A percentile compares a stretch with the other conserved stretches of the same genome.
These are phyloP conservation scores for Triangularia verruculosa DNA, from an alignment of 2,329 filamentous ascomycete genomes.

Conservation along the genomic window DNA sequence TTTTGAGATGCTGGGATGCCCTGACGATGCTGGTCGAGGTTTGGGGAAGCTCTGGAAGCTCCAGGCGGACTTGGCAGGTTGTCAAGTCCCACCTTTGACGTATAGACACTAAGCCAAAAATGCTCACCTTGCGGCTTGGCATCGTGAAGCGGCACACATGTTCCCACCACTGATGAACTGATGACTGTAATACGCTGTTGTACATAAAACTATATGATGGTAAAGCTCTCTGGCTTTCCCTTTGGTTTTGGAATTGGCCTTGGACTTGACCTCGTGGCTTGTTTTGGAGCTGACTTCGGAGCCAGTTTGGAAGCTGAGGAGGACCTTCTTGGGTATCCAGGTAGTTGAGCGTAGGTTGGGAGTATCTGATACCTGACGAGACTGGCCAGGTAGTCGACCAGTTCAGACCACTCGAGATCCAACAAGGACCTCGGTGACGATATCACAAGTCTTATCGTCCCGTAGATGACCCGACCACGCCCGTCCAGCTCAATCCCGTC, in stretches of 20 bases:
- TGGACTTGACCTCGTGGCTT: neutral
- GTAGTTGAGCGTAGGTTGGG: neutral
- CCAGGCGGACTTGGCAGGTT: neutral
- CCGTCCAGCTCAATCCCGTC: constrained; percentile 10
- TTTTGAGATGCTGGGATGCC: neutral
- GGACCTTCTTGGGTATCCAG: neutral
- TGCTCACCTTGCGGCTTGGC: neutral
- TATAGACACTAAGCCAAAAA: neutral
- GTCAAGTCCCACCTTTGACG: neutral
- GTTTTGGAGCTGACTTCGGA: neutral
- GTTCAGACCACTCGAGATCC: constrained; percentile 5
- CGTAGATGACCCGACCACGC: neutral
- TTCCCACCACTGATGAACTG: neutral
- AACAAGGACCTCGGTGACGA: constrained; percentile 9
- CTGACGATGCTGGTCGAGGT: neutral
- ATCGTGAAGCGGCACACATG: neutral
- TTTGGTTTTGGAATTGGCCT: neutral
- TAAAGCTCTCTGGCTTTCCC: neutral
- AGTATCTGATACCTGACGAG: neutral
- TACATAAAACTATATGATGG: neutral
- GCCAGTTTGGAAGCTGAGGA: neutral
- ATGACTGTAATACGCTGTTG: neutral
- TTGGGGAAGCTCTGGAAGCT: constrained; percentile 9
- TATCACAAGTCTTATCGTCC: constrained; percentile 12
- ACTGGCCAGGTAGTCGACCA: constrained; percentile 5